These are phyloP conservation scores for Akanthomyces lecanii DNA, from an alignment of 2,329 filamentous ascomycete genomes.

Conservation along the genomic window DNA sequence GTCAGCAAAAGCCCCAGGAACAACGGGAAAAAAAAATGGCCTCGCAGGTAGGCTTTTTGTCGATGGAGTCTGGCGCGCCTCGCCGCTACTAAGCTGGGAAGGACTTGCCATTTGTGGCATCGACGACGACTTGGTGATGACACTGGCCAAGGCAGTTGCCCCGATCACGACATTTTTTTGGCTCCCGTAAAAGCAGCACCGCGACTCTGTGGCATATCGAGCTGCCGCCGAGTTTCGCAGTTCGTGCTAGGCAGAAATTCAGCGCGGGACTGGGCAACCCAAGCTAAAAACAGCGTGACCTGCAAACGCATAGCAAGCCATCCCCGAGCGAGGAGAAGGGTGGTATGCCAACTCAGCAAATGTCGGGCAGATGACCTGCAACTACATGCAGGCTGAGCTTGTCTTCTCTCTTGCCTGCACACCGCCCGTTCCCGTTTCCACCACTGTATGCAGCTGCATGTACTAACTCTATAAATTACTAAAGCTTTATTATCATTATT, in stretches of 20 bases:
- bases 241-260: background rate
- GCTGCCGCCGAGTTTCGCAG: no score
- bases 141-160: no score
- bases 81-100: background rate
- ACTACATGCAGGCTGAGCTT: constrained; percentile 18
- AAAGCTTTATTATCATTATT: background rate
- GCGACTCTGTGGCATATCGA: background rate
- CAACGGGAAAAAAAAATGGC: background rate
- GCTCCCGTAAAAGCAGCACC: background rate
- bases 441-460: background rate
- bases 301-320: constrained; percentile 20
- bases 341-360: constrained; percentile 34
- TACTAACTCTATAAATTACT: background rate
- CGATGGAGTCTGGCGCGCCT: background rate
- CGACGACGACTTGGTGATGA: background rate
- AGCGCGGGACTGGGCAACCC: background rate
- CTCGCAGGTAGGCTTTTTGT: background rate
- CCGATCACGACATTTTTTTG: background rate
- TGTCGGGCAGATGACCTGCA: constrained; percentile 33
- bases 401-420: background rate
- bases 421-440: constrained; percentile 12
- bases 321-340: constrained; percentile 3
- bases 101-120: background rate
- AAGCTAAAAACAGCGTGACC: constrained; percentile 15
- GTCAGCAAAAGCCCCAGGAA: background rate